Base-by-base conservation (phyloP, 2,329 filamentous ascomycete species). In the Neoscytalidium dimidiatum region DNA sequence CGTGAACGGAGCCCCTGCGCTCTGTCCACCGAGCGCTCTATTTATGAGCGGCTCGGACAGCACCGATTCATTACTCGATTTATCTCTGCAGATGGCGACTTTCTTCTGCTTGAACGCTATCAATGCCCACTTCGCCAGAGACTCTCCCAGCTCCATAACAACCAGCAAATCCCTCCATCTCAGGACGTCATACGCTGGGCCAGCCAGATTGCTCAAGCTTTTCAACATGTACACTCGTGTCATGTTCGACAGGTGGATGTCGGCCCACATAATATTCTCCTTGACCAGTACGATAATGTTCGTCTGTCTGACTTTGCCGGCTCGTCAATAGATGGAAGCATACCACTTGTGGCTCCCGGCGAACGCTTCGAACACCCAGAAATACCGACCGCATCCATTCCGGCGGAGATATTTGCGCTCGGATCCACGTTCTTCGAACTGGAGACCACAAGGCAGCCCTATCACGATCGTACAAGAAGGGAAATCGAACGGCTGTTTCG, bases 271-370 rank as follows among this genome's bases (percentile, higher is more conserved):
- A 71, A 70, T 56, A 19, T 69, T 13, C 64, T 70, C 19, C 44
- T 71, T 3, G 69, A 70, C 49, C 41, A 53, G 21, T n/a, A 64
- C 29, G 66, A 67, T 5, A 62, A 70, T 44, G 56, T 64, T n/a
- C 69, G 69, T 43, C 56, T 68, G 3, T 53, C 41, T 46, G 70
- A 71, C 43, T 69, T 71, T 52, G 65, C 68, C 44, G 66, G 69
- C 28, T 65, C 66, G 17, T 71, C 70, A 14, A 64, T 71, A 29
- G 69, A 71, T 61, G 68, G 67, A 31, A 53, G 38, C 26, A 51
- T 44, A n/a, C 62, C 68, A 9, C 29, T 31, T 3, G 62, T 66
- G 11, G 17, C 31, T n/a, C 29, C 41, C 9, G 29, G 21, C 31
- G 41, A 63, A 7, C 48, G 62, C 23, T 46, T 41, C 3, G 31